These are phyloP conservation scores for Trichoderma sp. DNA, from an alignment of 2,329 filamentous ascomycete genomes.

Conservation along the genomic window DNA sequence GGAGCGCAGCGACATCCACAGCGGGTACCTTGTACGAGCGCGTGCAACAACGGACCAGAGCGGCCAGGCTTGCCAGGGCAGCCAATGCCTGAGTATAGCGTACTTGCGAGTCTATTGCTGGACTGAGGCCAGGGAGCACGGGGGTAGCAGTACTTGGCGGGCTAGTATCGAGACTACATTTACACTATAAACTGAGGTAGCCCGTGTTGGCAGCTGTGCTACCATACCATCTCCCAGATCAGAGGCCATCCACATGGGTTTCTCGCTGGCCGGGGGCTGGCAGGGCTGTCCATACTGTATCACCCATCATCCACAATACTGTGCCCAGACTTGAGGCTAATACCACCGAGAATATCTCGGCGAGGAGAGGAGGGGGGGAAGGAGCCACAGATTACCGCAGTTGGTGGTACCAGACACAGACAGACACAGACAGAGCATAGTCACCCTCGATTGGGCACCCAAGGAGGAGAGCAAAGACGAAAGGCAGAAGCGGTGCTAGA, in stretches of 20 bases:
- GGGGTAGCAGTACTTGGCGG: conserved; percentile 4
- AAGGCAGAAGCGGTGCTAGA: not conserved
- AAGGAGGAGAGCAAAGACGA: not conserved
- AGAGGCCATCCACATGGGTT: not conserved
- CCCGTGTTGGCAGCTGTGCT: not conserved
- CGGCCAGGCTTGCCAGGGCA: not conserved
- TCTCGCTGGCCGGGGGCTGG: not conserved
- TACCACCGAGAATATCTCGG: conserved; percentile 3
- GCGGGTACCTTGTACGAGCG: conserved; percentile 10
- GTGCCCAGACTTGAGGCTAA: conserved; percentile 7
- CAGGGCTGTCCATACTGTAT: conserved; percentile 1
- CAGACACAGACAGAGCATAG: not conserved
- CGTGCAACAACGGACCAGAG: not conserved
- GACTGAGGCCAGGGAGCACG: not conserved
- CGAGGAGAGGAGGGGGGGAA: not conserved
- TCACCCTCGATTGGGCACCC: not conserved
- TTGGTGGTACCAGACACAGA: not conserved
- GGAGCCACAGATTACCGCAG: not conserved
- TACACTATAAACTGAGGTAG: not conserved
- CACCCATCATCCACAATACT: not conserved
- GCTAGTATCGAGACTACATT: not conserved
- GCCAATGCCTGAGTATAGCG: not conserved
- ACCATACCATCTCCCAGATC: conserved; percentile 3
- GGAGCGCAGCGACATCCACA: not conserved
- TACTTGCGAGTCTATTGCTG: not conserved